Evolutionary conservation across 345 rosid species (phyloP), one percentile per base, ranked within the genome.

Genomic region (Citrus glauca): DNA sequence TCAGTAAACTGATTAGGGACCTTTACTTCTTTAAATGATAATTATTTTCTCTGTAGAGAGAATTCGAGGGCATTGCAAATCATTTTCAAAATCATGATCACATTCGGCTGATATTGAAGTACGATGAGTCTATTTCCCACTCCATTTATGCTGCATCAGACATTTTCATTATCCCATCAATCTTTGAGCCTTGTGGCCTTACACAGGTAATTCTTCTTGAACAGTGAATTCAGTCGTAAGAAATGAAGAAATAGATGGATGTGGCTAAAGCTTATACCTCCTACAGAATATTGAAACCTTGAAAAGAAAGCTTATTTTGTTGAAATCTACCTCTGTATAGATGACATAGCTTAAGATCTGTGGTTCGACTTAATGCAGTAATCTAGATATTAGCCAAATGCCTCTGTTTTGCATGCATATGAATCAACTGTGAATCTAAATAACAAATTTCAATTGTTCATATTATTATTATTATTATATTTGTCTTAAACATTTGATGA

Each of bases 161-260:
- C 88, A 76, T 96, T 88, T 86, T 96, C 81, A 92, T 93, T 82
- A 91, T 96, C 83, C 99, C 99, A 77, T 96, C 99, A 5, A 88
- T 93, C 77, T 93, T 96, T 77, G 99, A 96, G 87, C 99, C 99
- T 81, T 93, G 99, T 85, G 99, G 99, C 69, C 98, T 96, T 63
- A 96, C 99, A 75, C 99, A 96, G 98, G 99, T 95, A 84, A 59
- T 60, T 76, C 19, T 60, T 82, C 57, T 69, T 33, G 69, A 68
- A 27, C 32, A 13, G 70, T 57, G 63, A 42, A 53, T 37, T 20
- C 64, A 81, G 42, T 13, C 7, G 64, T 14, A 32, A 38, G 50
- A 64, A 28, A 75, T 35, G 14, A 11, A 56, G 20, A 57, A 45
- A n/a, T 30, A 16, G n/a, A 13, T 69, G 25, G 63, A 33, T 27